phyloP scores from a whole-genome alignment of 441 rosid genomes.

The Adansonia madagascariensis region DNA sequence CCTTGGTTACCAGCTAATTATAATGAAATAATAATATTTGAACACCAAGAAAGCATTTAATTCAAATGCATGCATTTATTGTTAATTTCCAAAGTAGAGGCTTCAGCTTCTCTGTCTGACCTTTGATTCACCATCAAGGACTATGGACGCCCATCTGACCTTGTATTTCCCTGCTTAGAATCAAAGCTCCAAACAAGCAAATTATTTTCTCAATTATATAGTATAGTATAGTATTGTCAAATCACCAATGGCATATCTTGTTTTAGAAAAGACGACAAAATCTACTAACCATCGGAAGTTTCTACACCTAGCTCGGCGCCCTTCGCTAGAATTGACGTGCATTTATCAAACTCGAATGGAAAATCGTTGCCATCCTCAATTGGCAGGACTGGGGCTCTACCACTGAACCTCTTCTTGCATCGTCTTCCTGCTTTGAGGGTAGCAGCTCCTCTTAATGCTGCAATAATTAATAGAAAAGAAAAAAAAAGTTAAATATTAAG shows the following conservation, averaged over 20 bases:
- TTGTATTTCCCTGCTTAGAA: constrained; percentile 61
- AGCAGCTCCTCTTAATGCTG: constrained; percentile 87
- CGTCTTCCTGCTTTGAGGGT: constrained; percentile 79
- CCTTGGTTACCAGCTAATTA: not conserved
- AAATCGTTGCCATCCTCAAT: constrained; percentile 53
- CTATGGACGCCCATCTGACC: constrained; percentile 63
- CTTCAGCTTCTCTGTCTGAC: constrained; percentile 36
- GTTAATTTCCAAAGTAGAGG: not conserved
- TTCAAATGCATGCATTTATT: not conserved
- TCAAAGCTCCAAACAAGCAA: not conserved
- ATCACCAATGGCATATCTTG: not conserved
- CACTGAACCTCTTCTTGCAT: constrained; percentile 61
- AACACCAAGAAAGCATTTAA: not conserved
- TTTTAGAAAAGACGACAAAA: not conserved
- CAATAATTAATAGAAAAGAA: constrained; percentile 1
- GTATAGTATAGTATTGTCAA: not conserved
- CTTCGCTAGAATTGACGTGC: constrained; percentile 57
- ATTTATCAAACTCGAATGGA: constrained; percentile 61
- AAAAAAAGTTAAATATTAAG: not conserved
- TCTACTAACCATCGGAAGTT: constrained; percentile 69
- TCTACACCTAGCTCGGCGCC: constrained; percentile 75
- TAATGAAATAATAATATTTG: not conserved
- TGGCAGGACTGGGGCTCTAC: constrained; percentile 63
- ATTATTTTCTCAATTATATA: not conserved
- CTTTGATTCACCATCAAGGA: constrained; percentile 60